Percentiles rank a stretch among this genome's conserved stretches.
Evolutionary conservation across 371 early-diverging fungal species (phyloP).

Genomic region (Haplosporangium sp.): DNA sequence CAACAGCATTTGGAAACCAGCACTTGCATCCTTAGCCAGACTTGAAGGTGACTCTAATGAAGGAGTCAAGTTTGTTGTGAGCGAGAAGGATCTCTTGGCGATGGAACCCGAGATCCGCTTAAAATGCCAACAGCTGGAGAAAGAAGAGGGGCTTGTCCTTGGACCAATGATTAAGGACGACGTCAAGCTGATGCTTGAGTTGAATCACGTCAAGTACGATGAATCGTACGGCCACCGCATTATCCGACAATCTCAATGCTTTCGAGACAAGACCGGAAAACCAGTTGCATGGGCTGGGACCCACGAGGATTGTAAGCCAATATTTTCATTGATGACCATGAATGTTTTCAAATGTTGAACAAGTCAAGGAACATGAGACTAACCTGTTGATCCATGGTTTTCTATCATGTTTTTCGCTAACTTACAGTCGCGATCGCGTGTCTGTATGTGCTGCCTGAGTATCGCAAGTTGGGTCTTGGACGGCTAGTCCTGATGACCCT

Average conservation of each 20-base stretch:
- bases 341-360: neutral
- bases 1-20: slow-evolving; percentile 30
- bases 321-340: too few species aligned
- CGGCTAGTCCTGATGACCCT: slow-evolving; percentile 20
- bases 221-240: slow-evolving; percentile 25
- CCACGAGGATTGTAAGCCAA: slow-evolving; percentile 42
- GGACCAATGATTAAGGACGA: slow-evolving; percentile 35
- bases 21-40: slow-evolving; percentile 5
- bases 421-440: slow-evolving; percentile 39
- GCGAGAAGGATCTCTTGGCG: slow-evolving; percentile 25
- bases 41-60: neutral
- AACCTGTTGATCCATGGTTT: neutral
- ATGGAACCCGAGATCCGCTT: slow-evolving; percentile 10
- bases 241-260: slow-evolving; percentile 29
- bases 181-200: slow-evolving; percentile 25
- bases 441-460: slow-evolving; percentile 41
- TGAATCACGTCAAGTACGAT: slow-evolving; percentile 21
- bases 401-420: neutral
- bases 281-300: slow-evolving; percentile 53
- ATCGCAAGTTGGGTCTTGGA: slow-evolving; percentile 40
- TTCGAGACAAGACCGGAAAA: slow-evolving; percentile 23
- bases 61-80: slow-evolving; percentile 39
- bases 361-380: neutral
- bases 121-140: slow-evolving; percentile 19
- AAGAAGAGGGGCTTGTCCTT: slow-evolving; percentile 16